These are phyloP conservation scores for Hypoxylon rickii DNA, from an alignment of 495 filamentous ascomycete species.

Conservation along the genomic window DNA sequence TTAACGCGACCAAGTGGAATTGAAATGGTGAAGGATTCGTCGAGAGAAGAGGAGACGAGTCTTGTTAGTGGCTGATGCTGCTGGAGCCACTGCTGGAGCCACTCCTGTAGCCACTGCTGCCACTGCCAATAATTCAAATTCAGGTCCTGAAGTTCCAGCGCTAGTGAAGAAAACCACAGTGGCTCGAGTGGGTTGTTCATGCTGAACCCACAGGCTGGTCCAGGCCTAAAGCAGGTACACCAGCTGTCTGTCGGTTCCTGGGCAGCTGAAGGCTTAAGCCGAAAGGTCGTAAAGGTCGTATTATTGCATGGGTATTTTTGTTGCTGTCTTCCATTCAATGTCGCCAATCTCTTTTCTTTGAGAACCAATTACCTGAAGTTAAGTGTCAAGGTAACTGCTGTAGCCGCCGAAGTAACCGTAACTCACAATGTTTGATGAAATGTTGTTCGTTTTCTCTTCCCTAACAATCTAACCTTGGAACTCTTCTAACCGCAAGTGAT, in stretches of 20 bases:
- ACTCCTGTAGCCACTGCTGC: too few relatives aligned
- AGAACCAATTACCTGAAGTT: too few relatives aligned
- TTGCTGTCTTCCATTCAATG: background rate
- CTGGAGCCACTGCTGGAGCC: background rate
- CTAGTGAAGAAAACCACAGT: constrained; percentile 22
- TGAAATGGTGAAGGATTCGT: constrained; percentile 20
- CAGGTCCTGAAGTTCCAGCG: constrained; percentile 18
- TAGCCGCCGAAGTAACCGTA: too few relatives aligned
- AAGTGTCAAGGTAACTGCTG: too few relatives aligned
- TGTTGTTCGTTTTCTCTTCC: too few relatives aligned
- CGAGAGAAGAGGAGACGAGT: constrained; percentile 10
- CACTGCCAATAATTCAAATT: constrained; percentile 5
- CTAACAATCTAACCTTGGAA: too few relatives aligned
- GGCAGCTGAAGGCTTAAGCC: constrained; percentile 6
- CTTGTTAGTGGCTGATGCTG: constrained; percentile 21
- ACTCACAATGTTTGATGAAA: too few relatives aligned
- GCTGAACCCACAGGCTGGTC: constrained; percentile 18
- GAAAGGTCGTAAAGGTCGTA: constrained; percentile 4
- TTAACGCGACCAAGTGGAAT: constrained; percentile 19
- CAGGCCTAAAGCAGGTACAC: constrained; percentile 8
- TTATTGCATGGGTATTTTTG: constrained; percentile 26
- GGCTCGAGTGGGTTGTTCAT: constrained; percentile 21
- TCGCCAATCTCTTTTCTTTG: constrained; percentile 1
- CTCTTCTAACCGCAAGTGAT: too few relatives aligned
- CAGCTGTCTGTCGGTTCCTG: constrained; percentile 19